Percentiles rank a stretch among this genome's conserved stretches.
These are phyloP conservation scores for Skeletonema potamos DNA, from an alignment of 108 stramenopile genomes.

Conservation along the genomic window DNA sequence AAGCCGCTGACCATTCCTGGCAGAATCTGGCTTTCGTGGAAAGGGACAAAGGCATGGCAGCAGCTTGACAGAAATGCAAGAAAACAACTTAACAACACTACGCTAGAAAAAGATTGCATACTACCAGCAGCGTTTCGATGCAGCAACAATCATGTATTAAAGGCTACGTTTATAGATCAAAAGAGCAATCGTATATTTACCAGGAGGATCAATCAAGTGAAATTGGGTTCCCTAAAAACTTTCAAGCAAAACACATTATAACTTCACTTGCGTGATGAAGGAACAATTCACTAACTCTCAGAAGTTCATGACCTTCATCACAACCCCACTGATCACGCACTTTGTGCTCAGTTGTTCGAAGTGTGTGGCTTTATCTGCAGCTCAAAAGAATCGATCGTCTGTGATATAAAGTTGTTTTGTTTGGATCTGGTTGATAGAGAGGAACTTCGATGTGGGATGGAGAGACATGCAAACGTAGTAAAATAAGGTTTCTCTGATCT, in stretches of 20 bases:
- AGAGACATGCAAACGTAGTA: too few species aligned
- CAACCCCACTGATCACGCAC: constrained; percentile 33
- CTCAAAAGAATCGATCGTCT: constrained; percentile 5
- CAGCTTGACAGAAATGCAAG: not conserved
- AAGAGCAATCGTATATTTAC: not conserved
- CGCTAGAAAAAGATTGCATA: not conserved
- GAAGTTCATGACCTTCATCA: constrained; percentile 6
- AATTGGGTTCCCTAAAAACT: not conserved
- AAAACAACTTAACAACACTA: not conserved
- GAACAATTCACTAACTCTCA: constrained; percentile 8
- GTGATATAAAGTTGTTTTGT: not conserved
- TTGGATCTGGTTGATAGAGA: too few species aligned
- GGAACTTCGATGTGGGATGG: too few species aligned
- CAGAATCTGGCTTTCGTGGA: constrained; percentile 49
- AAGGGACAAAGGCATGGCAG: constrained; percentile 30
- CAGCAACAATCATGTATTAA: not conserved
- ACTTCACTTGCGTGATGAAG: not conserved
- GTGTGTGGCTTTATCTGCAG: constrained; percentile 26
- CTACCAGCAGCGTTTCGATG: not conserved
- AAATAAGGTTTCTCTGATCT: too few species aligned
- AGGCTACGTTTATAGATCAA: not conserved
- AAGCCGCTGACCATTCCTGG: constrained; percentile 46
- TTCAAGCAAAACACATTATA: not conserved
- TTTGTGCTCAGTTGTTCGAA: constrained; percentile 27
- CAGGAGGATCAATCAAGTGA: not conserved